Base-by-base conservation (phyloP, 2,329 filamentous ascomycete genomes). In the Tolypocladium guangdongense region DNA sequence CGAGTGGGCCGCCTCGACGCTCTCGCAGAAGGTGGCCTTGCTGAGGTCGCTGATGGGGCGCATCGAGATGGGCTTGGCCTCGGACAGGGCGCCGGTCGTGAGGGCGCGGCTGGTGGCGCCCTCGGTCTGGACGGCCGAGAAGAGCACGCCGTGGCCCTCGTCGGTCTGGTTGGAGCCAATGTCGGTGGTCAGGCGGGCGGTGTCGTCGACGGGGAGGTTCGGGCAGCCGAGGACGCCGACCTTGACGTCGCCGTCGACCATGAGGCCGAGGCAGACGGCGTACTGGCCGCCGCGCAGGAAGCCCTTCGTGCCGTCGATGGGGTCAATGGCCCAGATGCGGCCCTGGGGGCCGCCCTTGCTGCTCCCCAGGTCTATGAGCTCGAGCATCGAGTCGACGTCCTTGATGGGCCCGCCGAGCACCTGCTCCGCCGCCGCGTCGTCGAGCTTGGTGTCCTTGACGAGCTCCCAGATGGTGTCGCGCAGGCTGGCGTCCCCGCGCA, bases 221-320 rank as follows among this genome's bases (percentile, higher is more conserved):
- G 93, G 93, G 72, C 92, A 96, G 57, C 90, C 95, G 54, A 99
- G 81, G 47, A 96, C 93, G 60, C 93, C 93, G 57, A 96, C 89
- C 68, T 91, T 90, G 63, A 97, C 90, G 62, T 95, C 83, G 52
- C 92, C 93, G 64, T 97, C 90, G 32, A 95, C 88, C 74, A 99
- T 86, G 62, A 99, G 77, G 37, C 82, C 93, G 6, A 99, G 80
- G 67, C 92, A 96, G 52, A 99, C 90, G 53, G 93, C 95, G 68
- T 99, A 99, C 74, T 99, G 93, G 39, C 91, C 95, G 52, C 93
- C 93, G 57, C 95, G 83, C 56, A 99, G 77, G 75, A 99, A 99
- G 33, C 93, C 95, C 74, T 96, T 96, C 52, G 93, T 99, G 60
- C 93, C 93, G 70, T 99, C 93, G 58, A 99, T 96, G 55, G 93